Base-by-base conservation (phyloP, 306 rosid genomes). In the Canavalia ensiformis region DNA sequence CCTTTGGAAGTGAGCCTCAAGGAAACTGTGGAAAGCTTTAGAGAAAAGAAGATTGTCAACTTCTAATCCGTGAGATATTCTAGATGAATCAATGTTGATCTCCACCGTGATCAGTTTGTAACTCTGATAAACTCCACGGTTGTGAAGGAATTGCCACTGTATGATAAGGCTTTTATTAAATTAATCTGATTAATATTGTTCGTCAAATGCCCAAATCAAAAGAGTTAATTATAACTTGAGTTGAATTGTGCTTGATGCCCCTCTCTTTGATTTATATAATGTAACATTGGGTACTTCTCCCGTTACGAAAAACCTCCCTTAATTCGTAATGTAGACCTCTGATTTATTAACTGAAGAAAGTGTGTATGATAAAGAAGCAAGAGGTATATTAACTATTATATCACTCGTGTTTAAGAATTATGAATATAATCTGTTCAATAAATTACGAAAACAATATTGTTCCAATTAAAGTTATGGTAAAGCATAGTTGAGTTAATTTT, bases 21-120 rank as follows among this genome's bases (percentile, higher is more conserved):
- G 85, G 94, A 90, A 62, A 90, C 94, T 35, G 92, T 94, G 69
- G 98, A 94, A 77, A 86, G 90, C 85, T 81, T 92, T 68, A 86
- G 87, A 85, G 89, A 85, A 33, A 94, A 88, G 85, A 81, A 77
- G 18, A 82, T 94, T 57, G 30, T 83, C 37, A 73, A 74, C 68
- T 89, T 91, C 66, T 91, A 82, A 87, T 25, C 51, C 11, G 1
- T 51, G n/a, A 72, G 45, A 12, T 66, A 2, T 74, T 35, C 12
- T 10, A 18, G 34, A 74, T 49, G 5, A 62, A 28, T 76, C 13
- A 68, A 58, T 59, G 13, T 13, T 7, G 57, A 57, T 33, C 8
- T 67, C 45, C 37, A 44, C 76, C 30, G 28, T 0, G 12, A 39
- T 44, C 55, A 57, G 18, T 46, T 47, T 60, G 49, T 37, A 30